Evolutionary conservation across 2,329 filamentous ascomycete genomes (phyloP), one percentile per base, ranked within the genome.

Genomic region (Leptographium wingfieldii): DNA sequence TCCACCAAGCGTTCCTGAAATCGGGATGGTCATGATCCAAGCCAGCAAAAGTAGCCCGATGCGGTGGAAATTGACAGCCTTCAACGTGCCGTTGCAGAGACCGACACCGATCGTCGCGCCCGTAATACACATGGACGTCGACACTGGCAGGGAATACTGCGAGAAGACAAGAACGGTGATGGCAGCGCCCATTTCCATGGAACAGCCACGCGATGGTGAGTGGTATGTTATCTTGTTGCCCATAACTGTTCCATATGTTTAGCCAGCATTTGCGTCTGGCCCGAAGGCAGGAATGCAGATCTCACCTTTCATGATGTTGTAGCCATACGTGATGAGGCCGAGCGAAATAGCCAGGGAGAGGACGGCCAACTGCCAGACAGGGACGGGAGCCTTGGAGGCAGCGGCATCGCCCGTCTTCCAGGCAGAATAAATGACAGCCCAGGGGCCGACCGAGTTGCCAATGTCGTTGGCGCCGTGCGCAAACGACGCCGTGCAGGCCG

Each of bases 281-380:
- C 6, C 53, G n/a, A 54, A 22, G 9, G 33, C 33, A 3, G 19
- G n/a, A 43, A 3, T 27, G 38, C 12, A 6, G 29, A 31, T 3
- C 78, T 71, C 73, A 83, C 81, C 83, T 75, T 88, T 89, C 86
- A 90, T 90, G 74, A 90, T 90, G 76, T 90, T 90, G 76, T 90
- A 90, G 11, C 87, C 87, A 67, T 90, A 90, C 16, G 86, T 90
- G 68, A 85, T 77, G 60, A 90, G 77, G 65, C 87, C 87, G 51
- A 84, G 63, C 55, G 79, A 88, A 68, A 90, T 84, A 48, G 77
- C 82, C 1, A 76, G 70, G 31, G 83, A 78, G 14, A 88, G 74
- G 22, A 91, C 85, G 57, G 84, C 88, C 59, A 92, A 79, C 72
- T 90, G 87, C 88, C 88, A 92, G 54, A 87, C 68, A 3, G 85